phyloP scores from a whole-genome alignment of 805 yeast species.

The Barnettozyma siamensis region DNA sequence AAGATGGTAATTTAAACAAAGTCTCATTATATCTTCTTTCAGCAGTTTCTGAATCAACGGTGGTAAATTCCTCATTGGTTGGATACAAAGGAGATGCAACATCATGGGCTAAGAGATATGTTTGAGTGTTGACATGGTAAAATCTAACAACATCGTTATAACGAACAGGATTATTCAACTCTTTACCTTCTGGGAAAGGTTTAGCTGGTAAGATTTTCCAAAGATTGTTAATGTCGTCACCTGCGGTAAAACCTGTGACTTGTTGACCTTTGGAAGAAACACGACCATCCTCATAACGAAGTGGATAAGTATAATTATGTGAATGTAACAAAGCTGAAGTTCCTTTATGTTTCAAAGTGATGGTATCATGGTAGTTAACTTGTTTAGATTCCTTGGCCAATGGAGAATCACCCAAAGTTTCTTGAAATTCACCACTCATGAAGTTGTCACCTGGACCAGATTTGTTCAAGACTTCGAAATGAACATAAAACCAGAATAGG shows the following conservation, averaged over 20 bases:
- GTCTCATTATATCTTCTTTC: conserved; percentile 61
- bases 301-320: conserved; percentile 67
- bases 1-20: conserved; percentile 64
- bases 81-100: conserved; percentile 92
- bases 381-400: conserved; percentile 64
- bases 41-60: conserved; percentile 58
- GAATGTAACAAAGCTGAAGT: conserved; percentile 82
- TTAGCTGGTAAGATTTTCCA: conserved; percentile 79
- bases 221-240: conserved; percentile 59
- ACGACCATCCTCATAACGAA: conserved; percentile 95
- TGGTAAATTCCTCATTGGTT: conserved; percentile 90
- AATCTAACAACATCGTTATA: conserved; percentile 76
- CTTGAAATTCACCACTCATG: conserved; percentile 95
- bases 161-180: conserved; percentile 43
- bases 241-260: conserved; percentile 60
- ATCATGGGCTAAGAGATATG: conserved; percentile 82
- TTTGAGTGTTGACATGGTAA: conserved; percentile 74
- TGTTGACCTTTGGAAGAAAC: conserved; percentile 92
- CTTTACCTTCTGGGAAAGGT: conserved; percentile 36
- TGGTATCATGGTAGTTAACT: conserved; percentile 67
- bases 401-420: conserved; percentile 79
- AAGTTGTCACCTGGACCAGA: conserved; percentile 96
- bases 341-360: conserved; percentile 76
- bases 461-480: conserved; percentile 70
- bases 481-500: conserved; percentile 87